Conservation (phyloP, 2,329 filamentous ascomycete species). For the Penicillium sp. region DNA sequence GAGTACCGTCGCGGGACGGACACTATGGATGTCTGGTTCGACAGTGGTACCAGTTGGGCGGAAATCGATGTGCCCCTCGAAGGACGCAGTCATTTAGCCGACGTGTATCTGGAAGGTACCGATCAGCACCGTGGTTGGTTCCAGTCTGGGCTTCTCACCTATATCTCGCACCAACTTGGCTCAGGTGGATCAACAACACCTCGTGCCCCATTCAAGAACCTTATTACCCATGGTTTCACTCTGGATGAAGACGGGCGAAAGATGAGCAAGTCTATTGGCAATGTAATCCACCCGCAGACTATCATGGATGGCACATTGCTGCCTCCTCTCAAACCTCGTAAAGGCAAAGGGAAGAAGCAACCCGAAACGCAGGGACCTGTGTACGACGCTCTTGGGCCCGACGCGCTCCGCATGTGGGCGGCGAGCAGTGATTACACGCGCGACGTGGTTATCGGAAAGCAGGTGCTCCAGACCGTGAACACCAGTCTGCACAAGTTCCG, state of each 20-base stretch:
- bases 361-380: slow-evolving; percentile 35
- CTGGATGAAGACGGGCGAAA: slow-evolving; percentile 88
- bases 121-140: slow-evolving; percentile 99
- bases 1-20: slow-evolving; percentile 74
- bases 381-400: slow-evolving; percentile 74
- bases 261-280: slow-evolving; percentile 97
- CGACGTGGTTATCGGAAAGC: slow-evolving; percentile 77
- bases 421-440: slow-evolving; percentile 87
- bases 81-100: slow-evolving; percentile 50
- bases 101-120: slow-evolving; percentile 89
- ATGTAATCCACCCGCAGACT: slow-evolving; percentile 73
- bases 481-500: slow-evolving; percentile 79
- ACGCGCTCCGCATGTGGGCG: slow-evolving; percentile 85
- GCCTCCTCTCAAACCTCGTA: slow-evolving; percentile 64
- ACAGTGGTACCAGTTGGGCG: slow-evolving; percentile 93
- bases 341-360: slow-evolving; percentile 49
- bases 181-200: slow-evolving; percentile 32
- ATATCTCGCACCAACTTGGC: slow-evolving; percentile 59
- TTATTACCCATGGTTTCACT: slow-evolving; percentile 96
- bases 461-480: slow-evolving; percentile 72
- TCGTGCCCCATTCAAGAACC: slow-evolving; percentile 71
- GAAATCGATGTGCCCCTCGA: slow-evolving; percentile 41
- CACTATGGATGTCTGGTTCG: slow-evolving; percentile 99
- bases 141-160: slow-evolving; percentile 88
- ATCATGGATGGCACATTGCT: slow-evolving; percentile 82